Percentiles rank a stretch among this genome's conserved stretches.
These are phyloP conservation scores for Paraphoma chrysanthemicola DNA, from an alignment of 2,329 filamentous ascomycete genomes.

Conservation along the genomic window DNA sequence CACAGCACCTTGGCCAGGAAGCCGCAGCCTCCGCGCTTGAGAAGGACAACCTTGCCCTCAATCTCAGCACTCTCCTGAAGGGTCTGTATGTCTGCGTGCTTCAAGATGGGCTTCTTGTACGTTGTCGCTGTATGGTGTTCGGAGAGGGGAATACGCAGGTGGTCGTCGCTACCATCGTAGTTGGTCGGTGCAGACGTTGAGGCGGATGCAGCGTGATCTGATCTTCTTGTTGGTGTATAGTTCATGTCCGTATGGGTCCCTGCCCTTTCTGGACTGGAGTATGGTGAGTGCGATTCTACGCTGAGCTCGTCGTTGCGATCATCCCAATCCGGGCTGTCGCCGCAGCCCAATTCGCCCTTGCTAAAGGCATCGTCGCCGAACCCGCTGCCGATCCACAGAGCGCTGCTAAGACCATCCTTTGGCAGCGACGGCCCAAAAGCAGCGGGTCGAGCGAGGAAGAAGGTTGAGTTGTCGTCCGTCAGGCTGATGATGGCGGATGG, in stretches of 20 bases:
- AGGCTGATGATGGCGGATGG: constrained; percentile 95
- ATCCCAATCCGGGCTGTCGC: constrained; percentile 89
- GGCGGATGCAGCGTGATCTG: neutral
- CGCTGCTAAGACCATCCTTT: constrained; percentile 78
- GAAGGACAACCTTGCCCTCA: constrained; percentile 85
- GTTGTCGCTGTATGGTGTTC: constrained; percentile 38
- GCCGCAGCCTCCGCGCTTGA: constrained; percentile 92
- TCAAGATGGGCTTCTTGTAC: constrained; percentile 39
- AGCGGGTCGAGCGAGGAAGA: constrained; percentile 90
- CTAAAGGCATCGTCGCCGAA: constrained; percentile 79
- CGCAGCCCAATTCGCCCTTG: constrained; percentile 87
- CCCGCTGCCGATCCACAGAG: constrained; percentile 91
- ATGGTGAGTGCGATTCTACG: constrained; percentile 2
- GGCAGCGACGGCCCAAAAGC: constrained; percentile 88
- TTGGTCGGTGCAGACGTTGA: constrained; percentile 27
- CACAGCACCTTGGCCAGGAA: constrained; percentile 98
- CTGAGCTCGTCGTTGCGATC: constrained; percentile 52
- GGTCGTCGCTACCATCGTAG: constrained; percentile 84
- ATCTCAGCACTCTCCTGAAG: constrained; percentile 93
- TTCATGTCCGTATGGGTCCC: neutral
- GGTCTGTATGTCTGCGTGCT: constrained; percentile 87
- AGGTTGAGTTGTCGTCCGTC: constrained; percentile 97
- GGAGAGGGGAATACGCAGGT: constrained; percentile 61
- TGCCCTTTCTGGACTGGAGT: neutral
- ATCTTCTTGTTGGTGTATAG: neutral